These are phyloP conservation scores for Medicago lupulina DNA, from an alignment of 306 rosid species.

Conservation along the genomic window DNA sequence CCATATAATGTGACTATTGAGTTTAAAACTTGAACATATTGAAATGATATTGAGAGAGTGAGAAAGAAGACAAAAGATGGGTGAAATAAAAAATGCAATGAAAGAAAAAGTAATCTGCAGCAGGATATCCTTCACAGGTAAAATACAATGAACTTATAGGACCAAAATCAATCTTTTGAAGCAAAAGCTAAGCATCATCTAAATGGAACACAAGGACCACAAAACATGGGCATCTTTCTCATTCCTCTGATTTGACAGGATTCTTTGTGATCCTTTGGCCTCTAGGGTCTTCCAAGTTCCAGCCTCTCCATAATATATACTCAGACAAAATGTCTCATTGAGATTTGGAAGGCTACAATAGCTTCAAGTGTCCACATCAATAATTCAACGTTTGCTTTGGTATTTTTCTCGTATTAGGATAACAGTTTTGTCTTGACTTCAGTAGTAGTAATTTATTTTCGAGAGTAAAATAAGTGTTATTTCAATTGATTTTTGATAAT, in stretches of 20 bases:
- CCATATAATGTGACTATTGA: no score
- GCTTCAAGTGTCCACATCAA: constrained; percentile 30
- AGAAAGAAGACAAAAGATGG: no score
- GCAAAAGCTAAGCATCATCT: constrained; percentile 4
- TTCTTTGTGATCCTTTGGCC: constrained; percentile 31
- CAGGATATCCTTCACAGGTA: no score
- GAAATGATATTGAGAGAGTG: no score
- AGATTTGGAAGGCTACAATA: constrained; percentile 10
- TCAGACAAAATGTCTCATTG: constrained; percentile 10
- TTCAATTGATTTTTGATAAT: no score
- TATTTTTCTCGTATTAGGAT: constrained; percentile 27
- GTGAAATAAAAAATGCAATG: no score
- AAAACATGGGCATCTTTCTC: constrained; percentile 45
- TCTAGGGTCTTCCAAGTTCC: constrained; percentile 2
- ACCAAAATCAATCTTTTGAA: constrained; percentile 15
- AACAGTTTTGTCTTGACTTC: constrained; percentile 25
- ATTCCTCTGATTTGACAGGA: constrained; percentile 45
- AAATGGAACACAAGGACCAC: constrained; percentile 41
- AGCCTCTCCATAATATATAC: constrained; percentile 15
- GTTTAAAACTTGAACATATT: no score
- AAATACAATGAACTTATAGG: not conserved
- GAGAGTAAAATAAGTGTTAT: no score
- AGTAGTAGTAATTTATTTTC: not conserved
- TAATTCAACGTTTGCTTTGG: constrained; percentile 21
- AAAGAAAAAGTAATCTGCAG: no score